phyloP scores from a whole-genome alignment of 768 basidiomycete genomes.

The Amanita polypyramis region DNA sequence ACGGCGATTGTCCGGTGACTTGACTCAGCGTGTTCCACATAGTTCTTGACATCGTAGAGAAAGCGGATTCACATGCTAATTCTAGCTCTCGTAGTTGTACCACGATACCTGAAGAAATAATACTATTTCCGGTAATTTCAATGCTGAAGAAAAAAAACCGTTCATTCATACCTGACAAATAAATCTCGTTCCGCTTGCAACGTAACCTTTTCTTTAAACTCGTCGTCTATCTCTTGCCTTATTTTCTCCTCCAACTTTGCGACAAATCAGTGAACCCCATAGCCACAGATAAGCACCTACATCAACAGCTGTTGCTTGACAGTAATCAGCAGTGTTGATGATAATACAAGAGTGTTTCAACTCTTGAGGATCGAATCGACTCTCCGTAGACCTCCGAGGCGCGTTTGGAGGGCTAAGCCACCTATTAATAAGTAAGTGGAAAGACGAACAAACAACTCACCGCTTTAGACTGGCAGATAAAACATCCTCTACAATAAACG shows the following conservation, averaged over 20 bases:
- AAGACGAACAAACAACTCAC: constrained; percentile 23
- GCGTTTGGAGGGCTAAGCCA: constrained; percentile 26
- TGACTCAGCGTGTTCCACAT: constrained; percentile 73
- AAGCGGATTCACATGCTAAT: constrained; percentile 66
- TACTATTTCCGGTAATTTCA: constrained; percentile 31
- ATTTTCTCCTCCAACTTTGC: constrained; percentile 86
- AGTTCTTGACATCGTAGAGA: constrained; percentile 64
- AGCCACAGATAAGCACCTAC: constrained; percentile 24
- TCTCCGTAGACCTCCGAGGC: constrained; percentile 67
- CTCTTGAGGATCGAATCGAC: constrained; percentile 64
- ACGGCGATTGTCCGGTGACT: constrained; percentile 81
- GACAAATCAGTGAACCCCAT: neutral
- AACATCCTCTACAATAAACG: constrained; percentile 64
- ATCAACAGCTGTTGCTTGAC: constrained; percentile 83
- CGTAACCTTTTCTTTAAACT: constrained; percentile 69
- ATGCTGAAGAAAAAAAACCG: neutral
- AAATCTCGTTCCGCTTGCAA: constrained; percentile 81
- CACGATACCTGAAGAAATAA: constrained; percentile 75
- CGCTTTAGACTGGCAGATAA: constrained; percentile 64
- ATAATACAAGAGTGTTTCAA: constrained; percentile 79
- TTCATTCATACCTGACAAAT: constrained; percentile 64
- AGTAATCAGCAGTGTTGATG: constrained; percentile 97
- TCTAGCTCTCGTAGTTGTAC: constrained; percentile 82
- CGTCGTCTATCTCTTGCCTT: constrained; percentile 66
- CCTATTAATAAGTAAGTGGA: neutral